These are phyloP conservation scores for Zygotorulaspora mrakii DNA, from an alignment of 1,139 yeast species.

Conservation along the genomic window DNA sequence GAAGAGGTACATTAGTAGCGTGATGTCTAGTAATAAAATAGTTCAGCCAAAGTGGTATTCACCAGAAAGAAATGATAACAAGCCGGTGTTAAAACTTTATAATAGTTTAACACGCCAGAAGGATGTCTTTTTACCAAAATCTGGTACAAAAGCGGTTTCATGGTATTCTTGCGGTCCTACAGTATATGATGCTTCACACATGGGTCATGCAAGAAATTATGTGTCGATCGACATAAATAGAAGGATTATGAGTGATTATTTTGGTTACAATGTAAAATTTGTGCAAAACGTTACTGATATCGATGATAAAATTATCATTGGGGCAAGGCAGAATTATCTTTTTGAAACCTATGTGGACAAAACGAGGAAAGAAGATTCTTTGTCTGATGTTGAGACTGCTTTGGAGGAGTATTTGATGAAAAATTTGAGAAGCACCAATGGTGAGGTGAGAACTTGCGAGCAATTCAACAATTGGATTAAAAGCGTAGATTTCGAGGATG, in stretches of 20 bases:
- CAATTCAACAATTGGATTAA: constrained; percentile 53
- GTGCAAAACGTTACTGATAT: constrained; percentile 97
- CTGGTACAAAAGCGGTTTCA: constrained; percentile 56
- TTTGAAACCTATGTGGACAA: constrained; percentile 54
- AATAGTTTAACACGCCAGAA: constrained; percentile 83
- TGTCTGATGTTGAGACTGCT: constrained; percentile 43
- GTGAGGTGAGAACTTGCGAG: constrained; percentile 27
- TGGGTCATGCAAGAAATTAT: constrained; percentile 99
- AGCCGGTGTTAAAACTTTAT: constrained; percentile 49
- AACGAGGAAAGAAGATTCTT: constrained; percentile 34
- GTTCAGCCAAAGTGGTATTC: constrained; percentile 45
- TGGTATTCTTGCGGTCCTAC: constrained; percentile 99
- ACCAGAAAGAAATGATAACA: constrained; percentile 31
- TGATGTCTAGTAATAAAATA: constrained; percentile 28
- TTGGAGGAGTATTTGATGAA: constrained; percentile 50
- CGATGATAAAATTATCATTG: constrained; percentile 91
- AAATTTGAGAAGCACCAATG: constrained; percentile 51
- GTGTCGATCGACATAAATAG: constrained; percentile 92
- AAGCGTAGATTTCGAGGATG: constrained; percentile 46
- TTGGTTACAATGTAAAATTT: constrained; percentile 80
- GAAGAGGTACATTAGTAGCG: constrained; percentile 2
- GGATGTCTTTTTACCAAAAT: constrained; percentile 66
- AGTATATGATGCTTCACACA: constrained; percentile 93
- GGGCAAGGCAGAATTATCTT: constrained; percentile 86
- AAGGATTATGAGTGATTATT: constrained; percentile 80